Conservation (phyloP, 2,329 filamentous ascomycete species). For the Elsinoe perseae region DNA sequence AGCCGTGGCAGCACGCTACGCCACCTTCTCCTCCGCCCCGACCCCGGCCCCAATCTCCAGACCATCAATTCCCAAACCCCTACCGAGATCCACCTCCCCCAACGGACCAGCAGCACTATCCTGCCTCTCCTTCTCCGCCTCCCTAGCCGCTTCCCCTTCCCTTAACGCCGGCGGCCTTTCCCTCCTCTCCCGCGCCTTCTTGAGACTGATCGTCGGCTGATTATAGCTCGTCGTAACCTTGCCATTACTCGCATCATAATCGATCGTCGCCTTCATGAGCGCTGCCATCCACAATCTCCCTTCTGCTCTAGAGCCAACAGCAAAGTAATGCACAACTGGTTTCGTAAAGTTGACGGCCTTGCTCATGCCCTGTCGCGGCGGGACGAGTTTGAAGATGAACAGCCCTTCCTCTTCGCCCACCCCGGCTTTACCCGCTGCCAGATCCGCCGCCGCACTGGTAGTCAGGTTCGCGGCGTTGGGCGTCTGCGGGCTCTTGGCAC, state of each 20-base stretch:
- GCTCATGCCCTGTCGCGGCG: slow-evolving; percentile 76
- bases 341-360: slow-evolving; percentile 96
- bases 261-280: slow-evolving; percentile 97
- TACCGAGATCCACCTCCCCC: background rate
- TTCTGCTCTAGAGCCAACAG: slow-evolving; percentile 80
- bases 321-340: slow-evolving; percentile 94
- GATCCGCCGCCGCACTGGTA: slow-evolving; percentile 31
- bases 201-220: slow-evolving; percentile 89
- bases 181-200: slow-evolving; percentile 78
- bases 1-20: background rate
- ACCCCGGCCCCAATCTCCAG: background rate
- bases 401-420: slow-evolving; percentile 54
- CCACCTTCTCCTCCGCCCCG: slow-evolving; percentile 8
- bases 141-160: slow-evolving; percentile 36
- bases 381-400: slow-evolving; percentile 97
- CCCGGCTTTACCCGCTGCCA: slow-evolving; percentile 21
- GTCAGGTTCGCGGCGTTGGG: slow-evolving; percentile 14
- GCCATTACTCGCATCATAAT: slow-evolving; percentile 70
- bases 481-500: slow-evolving; percentile 47
- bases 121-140: background rate
- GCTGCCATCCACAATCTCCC: slow-evolving; percentile 97
- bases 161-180: slow-evolving; percentile 85
- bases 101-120: background rate
- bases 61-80: slow-evolving; percentile 8
- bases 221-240: slow-evolving; percentile 88